Conservation (phyloP, 1,284 basidiomycete species). For the Puccinia polysora region DNA sequence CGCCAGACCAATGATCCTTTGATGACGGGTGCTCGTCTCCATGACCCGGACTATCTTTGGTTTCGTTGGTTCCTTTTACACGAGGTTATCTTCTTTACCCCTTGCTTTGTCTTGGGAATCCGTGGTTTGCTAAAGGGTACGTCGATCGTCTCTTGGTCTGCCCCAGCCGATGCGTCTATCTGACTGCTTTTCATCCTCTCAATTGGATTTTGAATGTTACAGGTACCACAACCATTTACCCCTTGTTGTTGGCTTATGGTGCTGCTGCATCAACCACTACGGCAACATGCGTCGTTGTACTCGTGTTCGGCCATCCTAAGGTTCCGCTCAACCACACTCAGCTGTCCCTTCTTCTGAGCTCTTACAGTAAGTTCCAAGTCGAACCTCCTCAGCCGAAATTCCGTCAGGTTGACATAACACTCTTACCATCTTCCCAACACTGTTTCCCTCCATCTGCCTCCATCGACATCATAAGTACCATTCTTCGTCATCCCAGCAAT, state of each 20-base stretch:
- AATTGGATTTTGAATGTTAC: background rate
- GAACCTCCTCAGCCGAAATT: too few species aligned
- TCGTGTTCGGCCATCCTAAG: constrained; percentile 11
- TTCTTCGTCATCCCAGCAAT: constrained; percentile 27
- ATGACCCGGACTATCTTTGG: constrained; percentile 20
- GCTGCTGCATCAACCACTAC: constrained; percentile 39
- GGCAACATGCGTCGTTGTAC: constrained; percentile 15
- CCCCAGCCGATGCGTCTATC: background rate
- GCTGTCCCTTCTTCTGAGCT: constrained; percentile 13
- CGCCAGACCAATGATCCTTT: constrained; percentile 15
- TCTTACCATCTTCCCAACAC: background rate
- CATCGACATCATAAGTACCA: constrained; percentile 3
- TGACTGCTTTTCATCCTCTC: background rate
- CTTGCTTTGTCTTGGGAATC: constrained; percentile 29
- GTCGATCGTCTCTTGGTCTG: background rate
- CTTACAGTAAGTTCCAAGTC: constrained; percentile 23
- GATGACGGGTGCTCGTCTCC: constrained; percentile 17
- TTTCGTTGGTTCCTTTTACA: constrained; percentile 36
- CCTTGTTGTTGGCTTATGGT: constrained; percentile 32
- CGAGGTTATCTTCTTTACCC: constrained; percentile 30
- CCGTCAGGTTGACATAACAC: too few species aligned
- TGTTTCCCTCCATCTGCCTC: background rate
- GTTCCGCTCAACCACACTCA: background rate
- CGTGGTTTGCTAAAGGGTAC: constrained; percentile 27
- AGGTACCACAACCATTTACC: constrained; percentile 22